Percentiles rank a stretch among this genome's conserved stretches.
Conservation (phyloP, 2,329 filamentous ascomycete species). For the Fusarium sacchari region DNA sequence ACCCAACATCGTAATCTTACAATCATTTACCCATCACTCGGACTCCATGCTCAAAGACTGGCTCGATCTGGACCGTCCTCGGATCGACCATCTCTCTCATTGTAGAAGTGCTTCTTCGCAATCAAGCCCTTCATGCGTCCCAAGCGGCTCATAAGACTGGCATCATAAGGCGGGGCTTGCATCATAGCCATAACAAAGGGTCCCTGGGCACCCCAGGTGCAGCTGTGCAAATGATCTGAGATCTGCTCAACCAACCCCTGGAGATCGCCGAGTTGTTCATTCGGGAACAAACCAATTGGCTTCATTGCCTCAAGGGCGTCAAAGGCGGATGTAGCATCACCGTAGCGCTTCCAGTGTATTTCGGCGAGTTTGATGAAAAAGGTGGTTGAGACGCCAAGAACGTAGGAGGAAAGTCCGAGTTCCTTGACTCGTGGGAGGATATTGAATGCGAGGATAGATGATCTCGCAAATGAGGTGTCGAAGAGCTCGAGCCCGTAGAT, state of each 20-base stretch:
- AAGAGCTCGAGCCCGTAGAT: slow-evolving; percentile 66
- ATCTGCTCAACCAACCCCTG: slow-evolving; percentile 44
- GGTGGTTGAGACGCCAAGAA: slow-evolving; percentile 74
- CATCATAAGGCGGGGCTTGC: slow-evolving; percentile 50
- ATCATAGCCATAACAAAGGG: slow-evolving; percentile 53
- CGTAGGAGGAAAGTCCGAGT: slow-evolving; percentile 74
- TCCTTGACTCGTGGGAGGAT: slow-evolving; percentile 74
- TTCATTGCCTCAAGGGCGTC: slow-evolving; percentile 73
- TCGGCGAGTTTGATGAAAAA: slow-evolving; percentile 75
- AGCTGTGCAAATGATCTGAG: slow-evolving; percentile 48
- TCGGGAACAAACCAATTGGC: slow-evolving; percentile 67
- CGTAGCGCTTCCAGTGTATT: slow-evolving; percentile 69
- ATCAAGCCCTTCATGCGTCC: slow-evolving; percentile 3
- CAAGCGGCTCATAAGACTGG: slow-evolving; percentile 39
- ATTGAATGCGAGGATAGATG: slow-evolving; percentile 68
- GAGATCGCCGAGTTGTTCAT: slow-evolving; percentile 47
- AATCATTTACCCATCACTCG: neutral
- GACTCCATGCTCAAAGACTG: neutral
- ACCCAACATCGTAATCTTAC: neutral
- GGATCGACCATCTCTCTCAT: neutral
- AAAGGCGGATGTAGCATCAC: slow-evolving; percentile 65
- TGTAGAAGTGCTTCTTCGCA: slow-evolving; percentile 8
- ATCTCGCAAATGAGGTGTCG: slow-evolving; percentile 63
- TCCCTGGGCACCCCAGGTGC: slow-evolving; percentile 51
- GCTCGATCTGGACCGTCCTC: neutral